A percentile compares a stretch with the other conserved stretches of the same genome.
These are phyloP conservation scores for Kokia cookei DNA, from an alignment of 441 rosid genomes.

Conservation along the genomic window DNA sequence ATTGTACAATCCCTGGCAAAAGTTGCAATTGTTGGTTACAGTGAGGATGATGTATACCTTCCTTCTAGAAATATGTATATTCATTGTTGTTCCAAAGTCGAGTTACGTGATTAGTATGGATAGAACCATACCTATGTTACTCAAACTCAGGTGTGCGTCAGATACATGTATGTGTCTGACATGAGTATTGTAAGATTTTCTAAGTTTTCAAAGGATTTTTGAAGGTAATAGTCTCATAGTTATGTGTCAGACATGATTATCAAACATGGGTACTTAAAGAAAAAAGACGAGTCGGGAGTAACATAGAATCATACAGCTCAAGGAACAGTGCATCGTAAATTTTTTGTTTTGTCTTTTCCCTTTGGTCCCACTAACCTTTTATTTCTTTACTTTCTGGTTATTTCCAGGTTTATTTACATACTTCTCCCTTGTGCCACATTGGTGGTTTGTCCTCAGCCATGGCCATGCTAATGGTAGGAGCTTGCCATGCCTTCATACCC, in stretches of 20 bases:
- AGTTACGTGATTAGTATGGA: not conserved
- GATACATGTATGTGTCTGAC: too few relatives aligned
- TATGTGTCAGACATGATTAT: not conserved
- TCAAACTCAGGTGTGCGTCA: not conserved
- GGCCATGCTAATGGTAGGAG: constrained; percentile 89
- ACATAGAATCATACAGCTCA: not conserved
- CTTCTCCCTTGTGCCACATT: constrained; percentile 79
- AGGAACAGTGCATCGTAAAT: not conserved
- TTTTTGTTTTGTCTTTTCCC: not conserved
- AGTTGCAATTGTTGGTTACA: constrained; percentile 68
- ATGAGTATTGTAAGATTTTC: too few relatives aligned
- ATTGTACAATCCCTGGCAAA: constrained; percentile 79
- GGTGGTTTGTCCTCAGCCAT: constrained; percentile 87
- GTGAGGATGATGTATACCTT: constrained; percentile 75
- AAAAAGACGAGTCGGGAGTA: not conserved
- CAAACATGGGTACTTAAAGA: not conserved
- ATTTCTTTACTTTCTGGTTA: constrained; percentile 2
- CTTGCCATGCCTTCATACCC: constrained; percentile 66
- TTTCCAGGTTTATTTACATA: constrained; percentile 81
- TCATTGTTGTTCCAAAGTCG: not conserved
- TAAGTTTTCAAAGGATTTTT: too few relatives aligned
- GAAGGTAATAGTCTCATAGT: too few relatives aligned
- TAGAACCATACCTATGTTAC: not conserved
- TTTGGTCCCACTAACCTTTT: not conserved
- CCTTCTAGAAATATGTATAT: constrained; percentile 11